Base-by-base conservation (phyloP, 225 moss, liverwort and hornwort genomes). In the Bryum argenteum region DNA sequence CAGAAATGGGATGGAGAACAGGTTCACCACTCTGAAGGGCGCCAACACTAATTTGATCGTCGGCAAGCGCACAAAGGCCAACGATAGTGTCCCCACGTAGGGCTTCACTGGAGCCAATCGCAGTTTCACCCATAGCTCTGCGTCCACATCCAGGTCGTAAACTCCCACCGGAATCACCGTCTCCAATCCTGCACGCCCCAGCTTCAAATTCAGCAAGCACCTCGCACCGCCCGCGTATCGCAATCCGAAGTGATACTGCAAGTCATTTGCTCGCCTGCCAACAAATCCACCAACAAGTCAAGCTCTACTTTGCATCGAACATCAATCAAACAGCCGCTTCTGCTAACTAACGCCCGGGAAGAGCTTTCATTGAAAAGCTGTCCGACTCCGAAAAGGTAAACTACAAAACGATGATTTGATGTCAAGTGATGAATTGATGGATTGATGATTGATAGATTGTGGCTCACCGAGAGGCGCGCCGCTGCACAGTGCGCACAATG, bases 211-310 rank as follows among this genome's bases (percentile, higher is more conserved):
- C 4, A 96, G 89, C 80, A 96, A 77, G 75, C 96, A 96, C 62
- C 84, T 87, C 52, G 96, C 96, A 57, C 96, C 96, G 6, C 96
- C 96, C 22, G 96, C 81, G 60, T 96, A 96, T 7, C 96, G 91
- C 61, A 93, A 71, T 8, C 96, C 96, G 61, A 96, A 93, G 77
- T 96, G 96, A 41, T 96, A 96, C 55, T 96, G 96, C 40, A 96
- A 75, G 75, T 96, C 96, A 60, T 96, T 96, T 19, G 93, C 91
- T 71, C 96, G 85, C 82, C 96, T 88, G 87, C 15, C 45, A 58
- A 60, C 16, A 70, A 28, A 66, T 45, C 16, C 24, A 62, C 16
- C 52, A 0, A 71, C 51, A 57, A 15, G 14, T 66, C n/a, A 38
- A 59, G 17, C 5, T n/a, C n/a, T n/a, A n/a, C n/a, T 33, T 33